Conservation (phyloP, 768 basidiomycete genomes). For the Boletus coccyginus region DNA sequence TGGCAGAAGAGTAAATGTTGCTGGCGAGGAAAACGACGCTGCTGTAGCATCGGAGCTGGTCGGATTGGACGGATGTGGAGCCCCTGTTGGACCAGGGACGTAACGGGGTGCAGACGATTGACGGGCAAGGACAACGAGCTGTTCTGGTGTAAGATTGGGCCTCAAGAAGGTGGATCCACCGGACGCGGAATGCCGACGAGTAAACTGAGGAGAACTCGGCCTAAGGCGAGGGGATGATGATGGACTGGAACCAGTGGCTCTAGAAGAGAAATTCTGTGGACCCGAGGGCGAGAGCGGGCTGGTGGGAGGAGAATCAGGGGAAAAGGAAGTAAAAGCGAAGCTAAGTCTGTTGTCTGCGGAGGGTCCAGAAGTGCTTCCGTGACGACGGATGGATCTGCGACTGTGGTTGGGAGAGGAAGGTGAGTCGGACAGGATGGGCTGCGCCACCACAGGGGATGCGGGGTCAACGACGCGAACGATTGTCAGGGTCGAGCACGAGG, state of each 20-base stretch:
- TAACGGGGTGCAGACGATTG: slow-evolving; percentile 48
- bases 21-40: slow-evolving; percentile 32
- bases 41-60: neutral
- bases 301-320: slow-evolving; percentile 21
- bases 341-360: slow-evolving; percentile 41
- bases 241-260: slow-evolving; percentile 29
- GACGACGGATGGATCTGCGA: slow-evolving; percentile 33
- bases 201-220: slow-evolving; percentile 44
- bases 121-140: slow-evolving; percentile 71
- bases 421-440: slow-evolving; percentile 26
- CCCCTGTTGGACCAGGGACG: slow-evolving; percentile 1
- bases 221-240: slow-evolving; percentile 44
- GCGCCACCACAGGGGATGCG: slow-evolving; percentile 24
- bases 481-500: slow-evolving; percentile 63
- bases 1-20: slow-evolving; percentile 72
- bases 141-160: slow-evolving; percentile 64
- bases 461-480: slow-evolving; percentile 63
- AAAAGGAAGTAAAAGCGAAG: slow-evolving; percentile 70
- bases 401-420: slow-evolving; percentile 24
- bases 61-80: neutral
- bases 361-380: slow-evolving; percentile 30
- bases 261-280: slow-evolving; percentile 32
- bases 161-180: slow-evolving; percentile 37
- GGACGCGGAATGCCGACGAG: slow-evolving; percentile 31
- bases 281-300: slow-evolving; percentile 22